Evolutionary conservation across 345 rosid species (phyloP), one percentile per base, ranked within the genome.

Genomic region (Camelina neglecta): DNA sequence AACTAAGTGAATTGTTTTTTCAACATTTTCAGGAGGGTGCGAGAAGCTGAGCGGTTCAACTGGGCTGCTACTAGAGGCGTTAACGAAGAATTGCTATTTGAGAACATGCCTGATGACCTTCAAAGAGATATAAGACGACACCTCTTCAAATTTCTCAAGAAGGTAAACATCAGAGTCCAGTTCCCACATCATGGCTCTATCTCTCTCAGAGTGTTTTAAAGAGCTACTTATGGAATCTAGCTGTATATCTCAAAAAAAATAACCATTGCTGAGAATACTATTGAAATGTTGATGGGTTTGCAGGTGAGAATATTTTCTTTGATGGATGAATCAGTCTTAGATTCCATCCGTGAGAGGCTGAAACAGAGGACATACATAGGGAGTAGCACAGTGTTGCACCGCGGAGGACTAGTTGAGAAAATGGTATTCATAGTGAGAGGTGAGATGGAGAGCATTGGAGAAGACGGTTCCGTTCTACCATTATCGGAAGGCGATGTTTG

Each of bases 61-160:
- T 94, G 97, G 97, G 90, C 96, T 68, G 92, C 95, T 23, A 91
- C 96, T 4, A 87, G 96, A 86, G 98, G 98, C 23, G 90, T 90
- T 56, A 87, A 90, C 55, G 98, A 90, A 77, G 93, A 82, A 44
- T 56, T 72, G 80, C 90, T 91, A 7, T 68, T 93, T 58, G 85
- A 85, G 71, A 86, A 86, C 81, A 81, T 93, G 83, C 96, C 98
- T 2, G 98, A 93, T 75, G 97, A 91, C 65, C 85, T 93, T 72
- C 97, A 87, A 63, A 86, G 89, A 81, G 96, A 93, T n/a, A 88
- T 93, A 80, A 84, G 93, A 77, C 87, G 93, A 24, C 96, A 93
- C 58, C 94, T 90, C 79, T 91, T 88, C 86, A 85, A 76, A 74
- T 88, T 91, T 80, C 86, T 91, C 72, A 84, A 90, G 77, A 85